A percentile compares a stretch with the other conserved stretches of the same genome.
Evolutionary conservation across 2,329 filamentous ascomycete species (phyloP).

Genomic region (Paracoccidioides brasiliensis): DNA sequence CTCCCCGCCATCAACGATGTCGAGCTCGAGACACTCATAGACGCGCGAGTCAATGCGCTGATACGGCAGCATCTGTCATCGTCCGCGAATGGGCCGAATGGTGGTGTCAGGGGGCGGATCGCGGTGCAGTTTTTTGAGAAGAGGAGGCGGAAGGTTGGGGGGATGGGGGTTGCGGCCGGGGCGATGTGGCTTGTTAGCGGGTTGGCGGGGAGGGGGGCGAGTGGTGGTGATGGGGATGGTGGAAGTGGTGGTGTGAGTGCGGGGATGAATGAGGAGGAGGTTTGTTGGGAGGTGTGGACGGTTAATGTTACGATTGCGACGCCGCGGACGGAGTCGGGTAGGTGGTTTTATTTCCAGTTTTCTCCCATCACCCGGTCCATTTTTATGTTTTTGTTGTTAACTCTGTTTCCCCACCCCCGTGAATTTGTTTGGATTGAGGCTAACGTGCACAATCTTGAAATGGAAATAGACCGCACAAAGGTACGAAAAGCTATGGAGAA

Average conservation of each 20-base stretch:
- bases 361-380: not conserved
- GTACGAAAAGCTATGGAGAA: conserved; percentile 84
- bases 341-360: conserved; percentile 19
- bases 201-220: conserved; percentile 56
- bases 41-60: conserved; percentile 67
- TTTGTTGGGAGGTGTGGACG: conserved; percentile 95
- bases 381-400: not conserved
- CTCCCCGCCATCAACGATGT: conserved; percentile 81
- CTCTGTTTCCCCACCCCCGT: no score
- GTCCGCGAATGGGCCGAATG: conserved; percentile 40
- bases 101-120: conserved; percentile 61
- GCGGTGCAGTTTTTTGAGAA: conserved; percentile 92
- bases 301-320: conserved; percentile 87
- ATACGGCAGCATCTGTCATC: conserved; percentile 59
- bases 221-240: conserved; percentile 55
- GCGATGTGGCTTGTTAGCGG: conserved; percentile 45
- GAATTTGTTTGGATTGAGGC: not conserved
- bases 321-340: conserved; percentile 77
- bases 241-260: conserved; percentile 48
- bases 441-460: not conserved
- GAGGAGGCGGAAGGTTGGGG: conserved; percentile 64
- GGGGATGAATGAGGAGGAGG: conserved; percentile 63
- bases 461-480: conserved; percentile 63
- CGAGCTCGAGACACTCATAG: conserved; percentile 85
- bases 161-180: conserved; percentile 41